Percentiles rank a stretch among this genome's conserved stretches.
These are phyloP conservation scores for Sclerotiophoma versabilis DNA, from an alignment of 2,329 filamentous ascomycete species.

Conservation along the genomic window DNA sequence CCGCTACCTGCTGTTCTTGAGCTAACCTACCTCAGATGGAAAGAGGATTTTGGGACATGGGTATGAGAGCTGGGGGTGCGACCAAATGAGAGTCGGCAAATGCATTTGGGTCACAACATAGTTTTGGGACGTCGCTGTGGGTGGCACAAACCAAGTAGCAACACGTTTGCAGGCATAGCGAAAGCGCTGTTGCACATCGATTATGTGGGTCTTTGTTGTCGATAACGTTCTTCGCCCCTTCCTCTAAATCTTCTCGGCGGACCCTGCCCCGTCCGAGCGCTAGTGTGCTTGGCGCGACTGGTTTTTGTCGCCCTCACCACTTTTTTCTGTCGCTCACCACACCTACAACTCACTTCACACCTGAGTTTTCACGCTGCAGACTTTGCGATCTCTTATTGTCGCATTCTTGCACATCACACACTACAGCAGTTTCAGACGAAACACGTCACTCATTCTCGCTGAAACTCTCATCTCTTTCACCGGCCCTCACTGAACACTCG, in stretches of 20 bases:
- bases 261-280: conserved; percentile 25
- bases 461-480: conserved; percentile 35
- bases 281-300: conserved; percentile 21
- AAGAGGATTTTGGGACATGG: conserved; percentile 78
- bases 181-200: neutral
- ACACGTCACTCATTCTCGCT: conserved; percentile 31
- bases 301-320: conserved; percentile 27
- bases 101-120: neutral
- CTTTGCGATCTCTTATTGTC: conserved; percentile 36
- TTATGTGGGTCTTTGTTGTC: conserved; percentile 20
- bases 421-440: conserved; percentile 21
- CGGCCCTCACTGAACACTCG: conserved; percentile 43
- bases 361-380: conserved; percentile 28
- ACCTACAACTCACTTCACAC: conserved; percentile 24
- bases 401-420: conserved; percentile 30
- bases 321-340: conserved; percentile 24
- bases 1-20: neutral
- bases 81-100: neutral
- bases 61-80: conserved; percentile 40
- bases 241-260: conserved; percentile 14
- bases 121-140: neutral
- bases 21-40: conserved; percentile 64
- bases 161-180: neutral
- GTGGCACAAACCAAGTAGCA: neutral
- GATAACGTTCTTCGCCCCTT: conserved; percentile 19